Evolutionary conservation across 495 filamentous ascomycete genomes (phyloP).

Genomic region (Neurospora sp.): DNA sequence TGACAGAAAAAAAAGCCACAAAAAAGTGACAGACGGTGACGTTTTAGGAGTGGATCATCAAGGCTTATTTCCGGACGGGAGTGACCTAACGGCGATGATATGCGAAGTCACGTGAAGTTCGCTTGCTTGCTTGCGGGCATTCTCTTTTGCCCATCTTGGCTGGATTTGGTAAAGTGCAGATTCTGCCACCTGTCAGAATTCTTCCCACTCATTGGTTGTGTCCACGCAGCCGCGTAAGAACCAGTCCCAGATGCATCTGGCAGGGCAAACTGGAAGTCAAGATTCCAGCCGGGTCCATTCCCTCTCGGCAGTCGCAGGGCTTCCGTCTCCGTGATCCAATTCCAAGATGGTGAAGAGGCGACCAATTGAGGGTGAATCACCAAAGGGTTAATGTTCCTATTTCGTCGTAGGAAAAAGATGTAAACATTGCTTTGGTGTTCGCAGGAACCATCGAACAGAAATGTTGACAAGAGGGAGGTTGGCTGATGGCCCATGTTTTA

Average conservation of each 20-base stretch:
- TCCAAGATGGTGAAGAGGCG: not conserved
- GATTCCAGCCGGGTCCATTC: not conserved
- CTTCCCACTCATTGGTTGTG: not conserved
- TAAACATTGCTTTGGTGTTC: no score
- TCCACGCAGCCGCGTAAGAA: not conserved
- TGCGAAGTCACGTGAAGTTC: not conserved
- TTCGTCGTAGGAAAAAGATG: not conserved
- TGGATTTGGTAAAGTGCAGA: not conserved
- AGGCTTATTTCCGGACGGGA: not conserved
- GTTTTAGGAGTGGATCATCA: not conserved
- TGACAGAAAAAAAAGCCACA: not conserved
- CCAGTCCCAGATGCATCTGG: no score
- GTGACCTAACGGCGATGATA: not conserved
- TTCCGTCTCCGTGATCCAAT: not conserved
- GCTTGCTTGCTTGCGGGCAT: not conserved
- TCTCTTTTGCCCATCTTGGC: not conserved
- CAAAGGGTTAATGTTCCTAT: not conserved
- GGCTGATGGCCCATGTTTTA: not conserved
- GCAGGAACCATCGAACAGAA: not conserved
- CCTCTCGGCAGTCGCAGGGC: not conserved
- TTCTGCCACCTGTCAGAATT: not conserved
- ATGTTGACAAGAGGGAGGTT: not conserved
- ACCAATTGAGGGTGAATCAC: not conserved
- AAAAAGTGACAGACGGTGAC: not conserved
- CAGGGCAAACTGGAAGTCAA: no score